Base-by-base conservation (phyloP, 2,329 filamentous ascomycete species). In the Aspergillus aculeatus region DNA sequence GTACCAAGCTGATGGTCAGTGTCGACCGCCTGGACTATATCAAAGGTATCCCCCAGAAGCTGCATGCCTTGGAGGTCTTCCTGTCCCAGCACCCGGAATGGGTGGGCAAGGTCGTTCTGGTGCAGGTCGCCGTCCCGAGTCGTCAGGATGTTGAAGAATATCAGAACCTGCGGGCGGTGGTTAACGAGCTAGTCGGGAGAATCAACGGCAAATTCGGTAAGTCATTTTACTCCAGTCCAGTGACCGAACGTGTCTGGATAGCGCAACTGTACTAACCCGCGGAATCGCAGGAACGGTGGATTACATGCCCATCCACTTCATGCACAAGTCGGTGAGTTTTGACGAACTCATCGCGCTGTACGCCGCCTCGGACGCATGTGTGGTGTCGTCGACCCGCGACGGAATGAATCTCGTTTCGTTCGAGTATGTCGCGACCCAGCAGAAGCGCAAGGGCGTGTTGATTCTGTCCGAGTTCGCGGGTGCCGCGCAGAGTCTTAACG, bases 381-480 rank as follows among this genome's bases (percentile, higher is more conserved):
- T 98, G 14, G 94, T 96, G 35, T 96, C 90, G 11, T 97, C 91
- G 3, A 98, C 91, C 19, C 89, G 95, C 53, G 95, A 99, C 73
- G 95, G 95, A 71, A 99, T 99, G 95, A 99, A 99, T 76, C 83
- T 99, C 31, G 95, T 98, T 38, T 96, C 92, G 0, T 98, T 97
- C 78, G 94, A 99, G 77, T 99, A 98, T 80, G 96, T 99, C 66
- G 94, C 94, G 26, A 92, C 91, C 3, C 94, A 99, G 73, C 86
- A 91, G 68, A 88, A 96, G 71, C 89, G 92, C 55, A 92, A 98
- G 73, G 95, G 95, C 59, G 90, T 92, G 62, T 89, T 99, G 86
- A 93, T 99, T 59, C 85, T 99, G 31, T 97, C 93, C 53, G 95
- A 99, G 74, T 98, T 99, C 73, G 93, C 95, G 0, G 95, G 95